These are phyloP conservation scores for Pseudocercospora crystallina DNA, from an alignment of 2,329 filamentous ascomycete genomes.

Conservation along the genomic window DNA sequence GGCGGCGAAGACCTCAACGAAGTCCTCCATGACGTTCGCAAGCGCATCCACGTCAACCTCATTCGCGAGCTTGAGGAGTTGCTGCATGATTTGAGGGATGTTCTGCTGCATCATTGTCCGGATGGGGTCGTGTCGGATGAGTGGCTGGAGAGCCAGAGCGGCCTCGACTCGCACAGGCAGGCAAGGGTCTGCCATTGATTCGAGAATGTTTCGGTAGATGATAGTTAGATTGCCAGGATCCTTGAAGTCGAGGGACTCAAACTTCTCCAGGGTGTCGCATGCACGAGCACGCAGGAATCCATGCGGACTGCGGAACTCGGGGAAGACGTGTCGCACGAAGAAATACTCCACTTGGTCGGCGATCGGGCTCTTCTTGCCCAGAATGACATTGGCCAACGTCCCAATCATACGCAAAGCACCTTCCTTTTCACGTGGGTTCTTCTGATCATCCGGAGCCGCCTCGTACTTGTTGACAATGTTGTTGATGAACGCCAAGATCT, in stretches of 20 bases:
- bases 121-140: slow-evolving; percentile 94
- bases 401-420: slow-evolving; percentile 96
- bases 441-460: slow-evolving; percentile 76
- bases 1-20: slow-evolving; percentile 96
- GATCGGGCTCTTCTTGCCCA: slow-evolving; percentile 97
- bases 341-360: slow-evolving; percentile 98
- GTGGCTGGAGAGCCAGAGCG: slow-evolving; percentile 86
- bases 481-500: slow-evolving; percentile 93
- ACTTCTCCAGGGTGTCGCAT: slow-evolving; percentile 97
- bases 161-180: slow-evolving; percentile 93
- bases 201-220: slow-evolving; percentile 94
- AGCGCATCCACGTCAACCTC: slow-evolving; percentile 97
- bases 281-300: slow-evolving; percentile 92
- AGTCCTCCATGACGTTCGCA: slow-evolving; percentile 99
- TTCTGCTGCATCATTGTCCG: slow-evolving; percentile 94
- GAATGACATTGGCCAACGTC: slow-evolving; percentile 86
- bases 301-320: slow-evolving; percentile 89
- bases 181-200: slow-evolving; percentile 93
- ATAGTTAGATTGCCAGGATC: slow-evolving; percentile 92
- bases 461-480: slow-evolving; percentile 93
- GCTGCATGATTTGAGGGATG: slow-evolving; percentile 99
- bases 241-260: slow-evolving; percentile 95
- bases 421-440: slow-evolving; percentile 93
- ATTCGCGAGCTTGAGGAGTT: slow-evolving; percentile 92
- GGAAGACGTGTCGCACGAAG: slow-evolving; percentile 96